Base-by-base conservation (phyloP, 2,329 filamentous ascomycete species). In the Akanthomyces uredinophilus region DNA sequence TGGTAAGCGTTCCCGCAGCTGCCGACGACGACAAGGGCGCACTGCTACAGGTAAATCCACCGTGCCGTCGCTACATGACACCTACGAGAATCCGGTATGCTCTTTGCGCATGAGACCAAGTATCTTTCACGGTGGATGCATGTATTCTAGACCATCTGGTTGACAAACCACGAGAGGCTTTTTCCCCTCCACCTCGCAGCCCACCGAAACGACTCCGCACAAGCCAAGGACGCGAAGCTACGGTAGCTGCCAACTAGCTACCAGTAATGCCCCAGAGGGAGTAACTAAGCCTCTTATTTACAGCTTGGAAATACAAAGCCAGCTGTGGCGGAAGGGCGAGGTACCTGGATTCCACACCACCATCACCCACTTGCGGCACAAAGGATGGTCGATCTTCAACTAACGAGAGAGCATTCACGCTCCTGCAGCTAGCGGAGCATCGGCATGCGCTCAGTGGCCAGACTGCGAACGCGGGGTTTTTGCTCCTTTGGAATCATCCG, bases 101-200 rank as follows among this genome's bases (percentile, higher is more conserved):
- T n/a, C 24, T 18, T 27, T 8, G 1, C 35, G 7, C 20, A 46
- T 37, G 18, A 6, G 13, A 14, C 2, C 11, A 52, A 37, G 57
- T 60, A 60, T 46, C 47, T 44, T 60, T 60, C 57, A 53, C 47
- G 57, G 57, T 52, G 24, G 37, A 14, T 35, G 37, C 27, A 60
- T 13, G 49, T 53, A 53, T 60, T 60, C 39, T 4, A 50, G 57
- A 44, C 37, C 27, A 53, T 3, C 27, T 35, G 32, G 57, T 53
- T 39, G 18, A 53, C 39, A 20, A 20, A 6, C 24, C 27, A 20
- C 22, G 18, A 60, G 27, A 22, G 37, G 22, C 18, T 24, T 46
- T 20, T 49, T n/a, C 16, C 39, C 41, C 51, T 44, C 32, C 47
- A 32, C 20, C 18, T 27, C 16, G 3, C 24, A 51, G 4, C 47